These are phyloP conservation scores for Fusarium sp. DNA, from an alignment of 2,329 filamentous ascomycete genomes.

Conservation along the genomic window DNA sequence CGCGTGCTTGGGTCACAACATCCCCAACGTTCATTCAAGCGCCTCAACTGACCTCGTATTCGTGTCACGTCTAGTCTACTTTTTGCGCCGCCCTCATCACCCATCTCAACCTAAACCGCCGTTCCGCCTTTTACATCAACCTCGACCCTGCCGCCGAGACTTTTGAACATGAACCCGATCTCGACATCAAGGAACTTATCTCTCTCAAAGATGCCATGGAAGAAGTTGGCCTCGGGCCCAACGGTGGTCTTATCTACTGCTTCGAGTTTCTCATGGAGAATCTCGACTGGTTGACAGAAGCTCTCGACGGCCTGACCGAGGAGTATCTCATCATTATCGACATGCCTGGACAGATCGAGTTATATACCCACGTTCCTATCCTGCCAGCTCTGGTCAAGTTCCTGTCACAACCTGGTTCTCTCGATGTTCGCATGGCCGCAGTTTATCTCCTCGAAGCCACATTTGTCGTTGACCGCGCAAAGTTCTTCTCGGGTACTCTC, in stretches of 20 bases:
- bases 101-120: slow-evolving; percentile 87
- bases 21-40: slow-evolving; percentile 10
- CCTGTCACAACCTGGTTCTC: slow-evolving; percentile 79
- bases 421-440: slow-evolving; percentile 93
- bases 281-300: slow-evolving; percentile 88
- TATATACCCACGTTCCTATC: slow-evolving; percentile 97
- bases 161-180: slow-evolving; percentile 90
- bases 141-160: slow-evolving; percentile 95
- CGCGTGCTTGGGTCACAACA: slow-evolving; percentile 31
- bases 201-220: slow-evolving; percentile 97
- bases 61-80: slow-evolving; percentile 71
- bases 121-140: slow-evolving; percentile 98
- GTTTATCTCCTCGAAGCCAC: slow-evolving; percentile 95
- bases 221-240: slow-evolving; percentile 88
- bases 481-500: slow-evolving; percentile 96
- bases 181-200: slow-evolving; percentile 96
- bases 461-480: slow-evolving; percentile 94
- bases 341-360: slow-evolving; percentile 98
- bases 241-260: slow-evolving; percentile 94
- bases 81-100: slow-evolving; percentile 95
- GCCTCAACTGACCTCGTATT: slow-evolving; percentile 24
- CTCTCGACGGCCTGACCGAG: slow-evolving; percentile 86
- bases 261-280: slow-evolving; percentile 97
- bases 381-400: slow-evolving; percentile 86
- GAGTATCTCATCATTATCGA: slow-evolving; percentile 98